Conservation (phyloP, 768 basidiomycete species). For the Suillus bovinus region DNA sequence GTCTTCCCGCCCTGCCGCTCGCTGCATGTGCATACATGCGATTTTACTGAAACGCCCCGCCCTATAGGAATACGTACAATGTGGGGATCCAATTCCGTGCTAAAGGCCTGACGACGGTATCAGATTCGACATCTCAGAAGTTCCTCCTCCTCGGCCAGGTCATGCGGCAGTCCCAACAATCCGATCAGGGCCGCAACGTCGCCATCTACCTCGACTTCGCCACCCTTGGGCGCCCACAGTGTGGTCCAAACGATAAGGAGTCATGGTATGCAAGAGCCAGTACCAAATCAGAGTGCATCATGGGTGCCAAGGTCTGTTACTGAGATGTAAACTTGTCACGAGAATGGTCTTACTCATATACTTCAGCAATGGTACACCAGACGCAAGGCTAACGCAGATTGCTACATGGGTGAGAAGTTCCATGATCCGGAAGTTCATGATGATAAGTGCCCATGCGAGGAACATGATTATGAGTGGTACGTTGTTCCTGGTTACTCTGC, state of each 20-base stretch:
- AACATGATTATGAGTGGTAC: constrained; percentile 94
- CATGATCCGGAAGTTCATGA: constrained; percentile 82
- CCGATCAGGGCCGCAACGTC: constrained; percentile 60
- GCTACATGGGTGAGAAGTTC: constrained; percentile 91
- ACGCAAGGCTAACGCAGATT: constrained; percentile 78
- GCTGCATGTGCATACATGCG: background rate
- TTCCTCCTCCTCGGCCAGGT: constrained; percentile 87
- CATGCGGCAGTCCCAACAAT: constrained; percentile 54
- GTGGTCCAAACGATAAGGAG: constrained; percentile 73
- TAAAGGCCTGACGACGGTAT: constrained; percentile 80
- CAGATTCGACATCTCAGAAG: constrained; percentile 96
- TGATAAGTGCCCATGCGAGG: constrained; percentile 79
- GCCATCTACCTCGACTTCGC: constrained; percentile 85
- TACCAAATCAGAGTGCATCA: constrained; percentile 74
- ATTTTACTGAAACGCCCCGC: background rate
- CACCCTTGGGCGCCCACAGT: constrained; percentile 65
- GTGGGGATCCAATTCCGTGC: constrained; percentile 73
- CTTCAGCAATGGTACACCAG: constrained; percentile 90
- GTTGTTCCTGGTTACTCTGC: constrained; percentile 16
- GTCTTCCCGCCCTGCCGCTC: constrained; percentile 26
- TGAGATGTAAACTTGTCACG: background rate
- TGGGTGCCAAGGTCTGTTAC: constrained; percentile 85
- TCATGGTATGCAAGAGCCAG: constrained; percentile 79
- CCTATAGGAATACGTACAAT: constrained; percentile 63
- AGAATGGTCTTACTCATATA: background rate